Conservation (phyloP, 73 alveolate species). For the Paramecium primaurelia region DNA sequence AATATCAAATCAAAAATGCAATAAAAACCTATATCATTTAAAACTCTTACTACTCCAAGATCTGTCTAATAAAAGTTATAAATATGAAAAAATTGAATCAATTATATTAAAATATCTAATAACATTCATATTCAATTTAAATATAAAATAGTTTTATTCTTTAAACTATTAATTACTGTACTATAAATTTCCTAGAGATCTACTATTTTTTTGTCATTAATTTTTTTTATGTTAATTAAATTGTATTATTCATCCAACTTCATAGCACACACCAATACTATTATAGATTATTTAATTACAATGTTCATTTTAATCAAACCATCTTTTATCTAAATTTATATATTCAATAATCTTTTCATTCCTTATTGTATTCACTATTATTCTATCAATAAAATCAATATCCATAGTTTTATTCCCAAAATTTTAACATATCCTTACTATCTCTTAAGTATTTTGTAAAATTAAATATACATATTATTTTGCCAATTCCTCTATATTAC, state of each 20-base stretch:
- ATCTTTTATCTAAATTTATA: neutral
- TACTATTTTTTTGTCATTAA: neutral
- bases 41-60: slow-evolving; percentile 45
- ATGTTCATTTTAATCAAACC: neutral
- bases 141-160: neutral
- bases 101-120: neutral
- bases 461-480: neutral
- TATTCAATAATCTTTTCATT: neutral
- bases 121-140: neutral
- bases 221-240: neutral
- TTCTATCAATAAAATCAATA: neutral
- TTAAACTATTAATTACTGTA: neutral
- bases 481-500: neutral
- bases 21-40: neutral
- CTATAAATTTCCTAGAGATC: neutral
- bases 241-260: neutral
- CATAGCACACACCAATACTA: neutral
- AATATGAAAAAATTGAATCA: neutral
- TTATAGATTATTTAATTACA: neutral
- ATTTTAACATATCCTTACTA: neutral
- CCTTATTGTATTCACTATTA: neutral
- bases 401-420: neutral
- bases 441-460: neutral
- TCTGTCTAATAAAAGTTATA: neutral
- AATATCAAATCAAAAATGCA: neutral